phyloP scores from a whole-genome alignment of 768 basidiomycete species.

The Serpula lacrymans region DNA sequence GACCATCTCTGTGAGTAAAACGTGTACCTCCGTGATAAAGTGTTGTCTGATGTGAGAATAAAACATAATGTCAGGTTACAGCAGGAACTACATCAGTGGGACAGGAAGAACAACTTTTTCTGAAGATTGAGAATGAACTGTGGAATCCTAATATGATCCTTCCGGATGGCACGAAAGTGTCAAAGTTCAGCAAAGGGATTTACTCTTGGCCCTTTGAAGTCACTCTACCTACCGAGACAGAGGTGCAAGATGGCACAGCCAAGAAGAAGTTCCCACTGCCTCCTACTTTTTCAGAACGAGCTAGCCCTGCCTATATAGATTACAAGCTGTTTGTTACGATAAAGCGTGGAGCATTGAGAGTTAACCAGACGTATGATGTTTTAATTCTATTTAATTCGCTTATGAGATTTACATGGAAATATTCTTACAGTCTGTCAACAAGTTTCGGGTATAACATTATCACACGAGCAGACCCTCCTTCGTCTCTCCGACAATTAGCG shows the following conservation, averaged over 20 bases:
- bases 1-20: constrained; percentile 38
- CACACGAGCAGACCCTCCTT: constrained; percentile 31
- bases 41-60: constrained; percentile 3
- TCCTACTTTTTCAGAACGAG: constrained; percentile 53
- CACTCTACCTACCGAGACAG: constrained; percentile 41
- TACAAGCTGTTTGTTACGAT: constrained; percentile 51
- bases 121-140: constrained; percentile 38
- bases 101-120: constrained; percentile 50
- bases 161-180: constrained; percentile 18
- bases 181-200: constrained; percentile 41
- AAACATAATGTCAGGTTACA: constrained; percentile 31
- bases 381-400: background rate
- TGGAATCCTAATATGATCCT: constrained; percentile 34
- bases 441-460: constrained; percentile 31
- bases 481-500: constrained; percentile 33
- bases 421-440: constrained; percentile 26
- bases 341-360: constrained; percentile 44
- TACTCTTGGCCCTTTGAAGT: constrained; percentile 48
- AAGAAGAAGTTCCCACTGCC: constrained; percentile 41
- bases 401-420: background rate
- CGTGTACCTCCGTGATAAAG: too few relatives aligned
- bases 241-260: constrained; percentile 35
- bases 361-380: constrained; percentile 43
- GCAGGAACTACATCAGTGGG: constrained; percentile 51
- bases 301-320: constrained; percentile 53